Percentiles rank a stretch among this genome's conserved stretches.
These are phyloP conservation scores for Nectriaceae sp. DNA, from an alignment of 2,329 filamentous ascomycete species.

Conservation along the genomic window DNA sequence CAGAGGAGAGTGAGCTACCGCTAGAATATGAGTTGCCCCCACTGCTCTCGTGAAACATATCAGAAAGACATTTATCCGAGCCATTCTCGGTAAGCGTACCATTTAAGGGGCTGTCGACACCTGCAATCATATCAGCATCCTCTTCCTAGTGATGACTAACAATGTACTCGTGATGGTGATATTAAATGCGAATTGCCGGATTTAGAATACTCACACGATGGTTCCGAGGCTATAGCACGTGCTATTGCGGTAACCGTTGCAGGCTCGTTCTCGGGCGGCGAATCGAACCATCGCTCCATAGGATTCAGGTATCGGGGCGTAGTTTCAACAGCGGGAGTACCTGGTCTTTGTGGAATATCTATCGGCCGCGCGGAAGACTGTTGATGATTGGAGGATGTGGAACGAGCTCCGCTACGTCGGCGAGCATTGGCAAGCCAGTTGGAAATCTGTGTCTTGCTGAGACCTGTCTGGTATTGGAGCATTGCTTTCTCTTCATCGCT, in stretches of 20 bases:
- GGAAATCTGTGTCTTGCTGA: constrained; percentile 76
- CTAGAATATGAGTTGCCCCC: constrained; percentile 56
- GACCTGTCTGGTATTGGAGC: constrained; percentile 71
- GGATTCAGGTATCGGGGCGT: constrained; percentile 23
- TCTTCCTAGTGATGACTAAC: no score
- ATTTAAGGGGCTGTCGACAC: no score
- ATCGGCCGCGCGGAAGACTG: constrained; percentile 39
- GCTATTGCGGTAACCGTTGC: constrained; percentile 32
- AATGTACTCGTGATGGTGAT: no score
- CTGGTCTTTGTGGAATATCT: constrained; percentile 52
- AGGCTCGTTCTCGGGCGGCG: constrained; percentile 34
- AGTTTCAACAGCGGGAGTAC: constrained; percentile 33
- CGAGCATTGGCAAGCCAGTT: constrained; percentile 90
- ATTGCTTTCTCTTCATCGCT: constrained; percentile 78
- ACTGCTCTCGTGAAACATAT: constrained; percentile 55
- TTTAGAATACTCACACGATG: constrained; percentile 33
- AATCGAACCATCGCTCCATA: constrained; percentile 34
- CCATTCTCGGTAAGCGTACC: no score
- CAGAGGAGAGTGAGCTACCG: constrained; percentile 41
- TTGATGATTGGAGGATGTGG: not conserved
- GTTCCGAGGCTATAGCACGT: constrained; percentile 19
- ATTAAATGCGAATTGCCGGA: no score
- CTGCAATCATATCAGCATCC: no score
- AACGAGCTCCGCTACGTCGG: constrained; percentile 64
- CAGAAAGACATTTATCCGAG: no score